These are phyloP conservation scores for Fusarium falciforme DNA, from an alignment of 2,329 filamentous ascomycete species.

Conservation along the genomic window DNA sequence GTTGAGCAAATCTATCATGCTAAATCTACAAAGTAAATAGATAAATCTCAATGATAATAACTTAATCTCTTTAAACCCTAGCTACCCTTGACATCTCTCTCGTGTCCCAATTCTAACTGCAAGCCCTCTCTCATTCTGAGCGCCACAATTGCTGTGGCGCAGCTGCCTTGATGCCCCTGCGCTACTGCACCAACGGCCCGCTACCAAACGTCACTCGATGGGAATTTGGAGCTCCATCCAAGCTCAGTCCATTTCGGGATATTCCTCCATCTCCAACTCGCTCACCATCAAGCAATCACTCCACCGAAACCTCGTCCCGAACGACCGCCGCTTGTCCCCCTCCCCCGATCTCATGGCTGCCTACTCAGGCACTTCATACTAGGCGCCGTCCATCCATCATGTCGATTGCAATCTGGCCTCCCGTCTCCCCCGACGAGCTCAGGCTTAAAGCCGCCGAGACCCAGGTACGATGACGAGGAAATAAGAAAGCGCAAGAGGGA, in stretches of 20 bases:
- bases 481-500: background rate
- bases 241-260: constrained; percentile 9
- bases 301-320: background rate
- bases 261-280: constrained; percentile 39
- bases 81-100: background rate
- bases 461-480: constrained; percentile 55
- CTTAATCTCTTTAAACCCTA: too few species aligned
- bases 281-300: constrained; percentile 12
- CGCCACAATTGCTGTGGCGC: constrained; percentile 33
- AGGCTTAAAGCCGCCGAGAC: constrained; percentile 61
- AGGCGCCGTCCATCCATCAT: constrained; percentile 51
- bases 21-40: background rate
- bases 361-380: constrained; percentile 20
- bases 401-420: constrained; percentile 71
- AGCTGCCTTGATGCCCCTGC: constrained; percentile 6
- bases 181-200: constrained; percentile 8
- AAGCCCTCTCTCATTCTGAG: background rate
- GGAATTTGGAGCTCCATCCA: constrained; percentile 14
- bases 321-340: background rate
- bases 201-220: constrained; percentile 35
- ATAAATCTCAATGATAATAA: background rate
- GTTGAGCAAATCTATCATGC: background rate
- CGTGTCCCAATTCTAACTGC: background rate
- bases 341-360: constrained; percentile 42
- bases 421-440: constrained; percentile 62